Percentiles rank a stretch among this genome's conserved stretches.
Evolutionary conservation across 2,329 filamentous ascomycete species (phyloP).

Genomic region (Thelonectria rubi): DNA sequence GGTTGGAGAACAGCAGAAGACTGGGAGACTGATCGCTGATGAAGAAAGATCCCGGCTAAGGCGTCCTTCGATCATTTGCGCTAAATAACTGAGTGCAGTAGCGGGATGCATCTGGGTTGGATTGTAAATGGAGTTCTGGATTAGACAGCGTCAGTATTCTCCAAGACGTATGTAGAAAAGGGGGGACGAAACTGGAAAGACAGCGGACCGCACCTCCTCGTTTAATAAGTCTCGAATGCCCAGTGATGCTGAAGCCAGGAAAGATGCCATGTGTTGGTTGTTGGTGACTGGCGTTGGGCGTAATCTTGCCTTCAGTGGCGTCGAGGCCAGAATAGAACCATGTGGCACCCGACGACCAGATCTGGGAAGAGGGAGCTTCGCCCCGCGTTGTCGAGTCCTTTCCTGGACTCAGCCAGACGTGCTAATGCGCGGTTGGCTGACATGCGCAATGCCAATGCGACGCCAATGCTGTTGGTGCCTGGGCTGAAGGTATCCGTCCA

Average conservation of each 20-base stretch:
- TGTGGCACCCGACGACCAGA: slow-evolving; percentile 35
- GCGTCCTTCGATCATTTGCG: slow-evolving; percentile 30
- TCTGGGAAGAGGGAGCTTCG: slow-evolving; percentile 21
- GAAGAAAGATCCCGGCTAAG: slow-evolving; percentile 26
- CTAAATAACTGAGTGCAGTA: slow-evolving; percentile 40
- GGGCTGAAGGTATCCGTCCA: not conserved
- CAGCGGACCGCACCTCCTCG: slow-evolving; percentile 3
- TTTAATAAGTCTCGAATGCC: not conserved
- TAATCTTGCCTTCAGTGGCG: slow-evolving; percentile 19
- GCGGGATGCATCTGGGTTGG: slow-evolving; percentile 35
- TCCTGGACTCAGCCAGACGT: not conserved
- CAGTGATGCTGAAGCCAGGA: slow-evolving; percentile 1
- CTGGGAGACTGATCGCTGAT: slow-evolving; percentile 4
- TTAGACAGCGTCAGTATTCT: slow-evolving; percentile 23
- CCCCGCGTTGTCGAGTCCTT: slow-evolving; percentile 1
- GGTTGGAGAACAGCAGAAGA: not conserved
- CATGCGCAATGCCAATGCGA: not conserved
- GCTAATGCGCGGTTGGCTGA: slow-evolving; percentile 13
- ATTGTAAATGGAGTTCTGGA: slow-evolving; percentile 31
- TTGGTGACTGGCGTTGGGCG: slow-evolving; percentile 4
- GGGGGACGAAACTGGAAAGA: slow-evolving; percentile 28
- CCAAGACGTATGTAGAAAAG: slow-evolving; percentile 18
- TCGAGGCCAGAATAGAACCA: slow-evolving; percentile 19
- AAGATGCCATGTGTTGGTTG: slow-evolving; percentile 27
- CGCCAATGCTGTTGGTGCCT: slow-evolving; percentile 1